These are phyloP conservation scores for Russula earlei DNA, from an alignment of 768 basidiomycete genomes.

Conservation along the genomic window DNA sequence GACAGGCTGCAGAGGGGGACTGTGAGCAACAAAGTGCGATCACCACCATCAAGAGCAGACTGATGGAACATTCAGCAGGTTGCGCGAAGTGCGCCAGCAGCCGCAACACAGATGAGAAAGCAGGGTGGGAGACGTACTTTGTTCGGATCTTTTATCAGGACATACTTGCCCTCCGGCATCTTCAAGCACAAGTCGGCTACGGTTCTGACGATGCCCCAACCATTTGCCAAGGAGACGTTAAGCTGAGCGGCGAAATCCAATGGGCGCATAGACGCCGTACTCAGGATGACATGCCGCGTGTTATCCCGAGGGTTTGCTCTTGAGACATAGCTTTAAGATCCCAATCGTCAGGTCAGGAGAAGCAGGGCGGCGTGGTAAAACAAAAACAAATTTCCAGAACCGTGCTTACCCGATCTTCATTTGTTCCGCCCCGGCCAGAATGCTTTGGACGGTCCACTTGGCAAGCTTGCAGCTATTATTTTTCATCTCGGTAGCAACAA, in stretches of 20 bases:
- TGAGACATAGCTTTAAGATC: conserved; percentile 73
- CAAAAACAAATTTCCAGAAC: background rate
- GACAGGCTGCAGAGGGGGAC: conserved; percentile 54
- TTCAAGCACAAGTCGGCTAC: conserved; percentile 93
- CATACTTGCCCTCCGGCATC: conserved; percentile 97
- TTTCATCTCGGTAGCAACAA: conserved; percentile 99
- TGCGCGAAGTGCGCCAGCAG: background rate
- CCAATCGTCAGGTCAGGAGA: conserved; percentile 6
- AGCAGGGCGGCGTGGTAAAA: background rate
- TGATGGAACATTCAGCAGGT: background rate
- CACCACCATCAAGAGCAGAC: background rate
- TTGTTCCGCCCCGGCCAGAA: conserved; percentile 88
- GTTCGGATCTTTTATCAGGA: conserved; percentile 96
- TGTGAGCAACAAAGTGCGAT: conserved; percentile 11
- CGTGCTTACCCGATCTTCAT: conserved; percentile 88
- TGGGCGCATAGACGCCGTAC: conserved; percentile 90
- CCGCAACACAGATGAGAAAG: background rate
- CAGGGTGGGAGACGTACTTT: conserved; percentile 46
- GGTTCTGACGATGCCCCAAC: conserved; percentile 97
- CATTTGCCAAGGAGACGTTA: conserved; percentile 89
- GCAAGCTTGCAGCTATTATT: conserved; percentile 98
- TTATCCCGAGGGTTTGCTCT: conserved; percentile 91
- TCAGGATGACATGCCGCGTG: conserved; percentile 90
- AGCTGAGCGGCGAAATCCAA: conserved; percentile 91
- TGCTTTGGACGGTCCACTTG: conserved; percentile 93